Percentiles rank a stretch among this genome's conserved stretches.
Evolutionary conservation across 768 basidiomycete genomes (phyloP).

Genomic region (Naganishia antarctica): DNA sequence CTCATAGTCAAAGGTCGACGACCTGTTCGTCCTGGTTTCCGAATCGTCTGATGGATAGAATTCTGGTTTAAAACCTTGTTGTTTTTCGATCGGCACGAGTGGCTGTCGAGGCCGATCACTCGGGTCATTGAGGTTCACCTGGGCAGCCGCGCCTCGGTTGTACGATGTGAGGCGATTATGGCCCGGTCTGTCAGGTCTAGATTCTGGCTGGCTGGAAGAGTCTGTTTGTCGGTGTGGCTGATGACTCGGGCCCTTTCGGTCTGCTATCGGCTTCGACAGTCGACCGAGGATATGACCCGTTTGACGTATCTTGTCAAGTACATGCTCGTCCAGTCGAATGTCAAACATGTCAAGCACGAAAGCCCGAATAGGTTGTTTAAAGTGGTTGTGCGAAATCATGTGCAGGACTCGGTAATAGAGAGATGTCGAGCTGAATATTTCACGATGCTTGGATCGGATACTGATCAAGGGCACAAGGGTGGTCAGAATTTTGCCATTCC

Average conservation of each 20-base stretch:
- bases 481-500: no score
- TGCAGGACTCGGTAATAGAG: conserved; percentile 81
- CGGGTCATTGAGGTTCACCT: conserved; percentile 2
- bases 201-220: not conserved
- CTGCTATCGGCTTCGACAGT: not conserved
- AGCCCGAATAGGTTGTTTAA: conserved; percentile 82
- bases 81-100: not conserved
- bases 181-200: not conserved
- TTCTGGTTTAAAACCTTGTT: not conserved
- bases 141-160: not conserved
- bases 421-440: conserved; percentile 69
- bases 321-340: conserved; percentile 64
- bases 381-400: conserved; percentile 80
- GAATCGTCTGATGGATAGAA: no score
- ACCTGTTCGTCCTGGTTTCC: no score
- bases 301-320: conserved; percentile 48
- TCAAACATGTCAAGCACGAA: conserved; percentile 92
- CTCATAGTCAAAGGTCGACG: no score
- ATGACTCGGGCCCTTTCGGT: not conserved
- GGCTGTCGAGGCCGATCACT: not conserved
- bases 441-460: conserved; percentile 55
- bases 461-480: conserved; percentile 17
- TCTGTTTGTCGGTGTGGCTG: not conserved
- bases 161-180: not conserved
- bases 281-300: conserved; percentile 6